These are phyloP conservation scores for Aethionema arabicum DNA, from an alignment of 345 rosid genomes.

Conservation along the genomic window DNA sequence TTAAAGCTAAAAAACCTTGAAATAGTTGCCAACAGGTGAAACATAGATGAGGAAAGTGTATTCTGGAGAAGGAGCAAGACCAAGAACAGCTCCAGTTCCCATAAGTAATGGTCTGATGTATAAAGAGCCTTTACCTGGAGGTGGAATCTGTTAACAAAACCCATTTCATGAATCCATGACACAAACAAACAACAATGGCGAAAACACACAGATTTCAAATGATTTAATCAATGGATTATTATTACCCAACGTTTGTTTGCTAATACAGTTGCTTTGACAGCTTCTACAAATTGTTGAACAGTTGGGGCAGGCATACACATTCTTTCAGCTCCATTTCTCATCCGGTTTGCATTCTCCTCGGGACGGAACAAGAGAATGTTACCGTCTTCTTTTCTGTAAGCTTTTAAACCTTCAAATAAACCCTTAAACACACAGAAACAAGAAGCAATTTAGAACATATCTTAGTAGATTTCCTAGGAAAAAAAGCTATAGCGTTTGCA, in stretches of 20 bases:
- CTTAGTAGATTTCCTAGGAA: too few relatives aligned
- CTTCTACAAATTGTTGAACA: constrained; percentile 74
- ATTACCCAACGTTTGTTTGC: constrained; percentile 91
- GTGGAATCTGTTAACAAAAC: constrained; percentile 55
- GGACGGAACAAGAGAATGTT: constrained; percentile 72
- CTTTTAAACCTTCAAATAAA: constrained; percentile 84
- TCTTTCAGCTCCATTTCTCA: constrained; percentile 78
- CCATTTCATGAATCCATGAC: not conserved
- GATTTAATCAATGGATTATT: too few relatives aligned
- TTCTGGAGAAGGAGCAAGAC: constrained; percentile 88
- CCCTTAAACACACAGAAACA: constrained; percentile 44
- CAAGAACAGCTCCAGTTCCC: constrained; percentile 92
- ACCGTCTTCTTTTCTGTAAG: constrained; percentile 69
- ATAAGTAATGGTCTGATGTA: constrained; percentile 82
- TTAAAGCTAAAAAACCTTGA: constrained; percentile 46
- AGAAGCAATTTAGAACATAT: not conserved
- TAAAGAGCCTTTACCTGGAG: constrained; percentile 82
- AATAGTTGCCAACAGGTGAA: constrained; percentile 89
- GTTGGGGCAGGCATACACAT: constrained; percentile 90
- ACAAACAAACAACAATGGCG: not conserved
- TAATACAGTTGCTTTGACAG: constrained; percentile 67
- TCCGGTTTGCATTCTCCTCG: constrained; percentile 73
- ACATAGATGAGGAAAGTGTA: constrained; percentile 79
- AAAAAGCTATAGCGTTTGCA: too few relatives aligned
- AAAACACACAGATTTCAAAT: not conserved